Percentiles rank a stretch among this genome's conserved stretches.
Conservation (phyloP, 306 rosid species). For the Begonia peltatifolia region DNA sequence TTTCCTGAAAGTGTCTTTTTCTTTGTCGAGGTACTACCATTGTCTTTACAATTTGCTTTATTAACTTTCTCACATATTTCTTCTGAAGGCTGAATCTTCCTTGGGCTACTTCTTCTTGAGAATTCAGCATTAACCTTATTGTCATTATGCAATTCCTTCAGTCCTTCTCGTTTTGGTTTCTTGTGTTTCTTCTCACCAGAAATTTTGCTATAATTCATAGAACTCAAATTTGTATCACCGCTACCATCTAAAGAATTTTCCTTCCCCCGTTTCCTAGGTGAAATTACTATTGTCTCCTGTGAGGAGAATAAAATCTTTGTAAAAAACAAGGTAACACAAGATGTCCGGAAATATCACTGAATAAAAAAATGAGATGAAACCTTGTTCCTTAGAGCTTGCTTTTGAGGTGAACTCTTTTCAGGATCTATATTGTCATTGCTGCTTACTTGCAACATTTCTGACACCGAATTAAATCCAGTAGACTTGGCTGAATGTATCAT, state of each 20-base stretch:
- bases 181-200: slow-evolving; percentile 13
- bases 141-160: slow-evolving; percentile 46
- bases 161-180: slow-evolving; percentile 31
- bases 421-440: slow-evolving; percentile 13
- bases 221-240: slow-evolving; percentile 11
- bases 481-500: slow-evolving; percentile 33
- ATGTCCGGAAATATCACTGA: not conserved
- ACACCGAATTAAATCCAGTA: slow-evolving; percentile 45
- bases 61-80: slow-evolving; percentile 10
- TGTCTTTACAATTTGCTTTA: slow-evolving; percentile 12
- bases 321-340: not conserved
- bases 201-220: slow-evolving; percentile 3
- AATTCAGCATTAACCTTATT: slow-evolving; percentile 19
- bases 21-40: slow-evolving; percentile 3
- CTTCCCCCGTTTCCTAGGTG: slow-evolving; percentile 29
- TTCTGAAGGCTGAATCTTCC: slow-evolving; percentile 16
- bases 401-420: slow-evolving; percentile 13
- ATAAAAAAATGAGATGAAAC: slow-evolving; percentile 12
- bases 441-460: slow-evolving; percentile 29
- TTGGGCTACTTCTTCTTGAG: slow-evolving; percentile 12
- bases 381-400: slow-evolving; percentile 10
- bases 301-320: slow-evolving; percentile 3
- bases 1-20: slow-evolving; percentile 3
- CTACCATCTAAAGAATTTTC: slow-evolving; percentile 42
- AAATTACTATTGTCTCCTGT: slow-evolving; percentile 21